phyloP scores from a whole-genome alignment of 2,329 filamentous ascomycete species.

The Fusarium bactridioides region DNA sequence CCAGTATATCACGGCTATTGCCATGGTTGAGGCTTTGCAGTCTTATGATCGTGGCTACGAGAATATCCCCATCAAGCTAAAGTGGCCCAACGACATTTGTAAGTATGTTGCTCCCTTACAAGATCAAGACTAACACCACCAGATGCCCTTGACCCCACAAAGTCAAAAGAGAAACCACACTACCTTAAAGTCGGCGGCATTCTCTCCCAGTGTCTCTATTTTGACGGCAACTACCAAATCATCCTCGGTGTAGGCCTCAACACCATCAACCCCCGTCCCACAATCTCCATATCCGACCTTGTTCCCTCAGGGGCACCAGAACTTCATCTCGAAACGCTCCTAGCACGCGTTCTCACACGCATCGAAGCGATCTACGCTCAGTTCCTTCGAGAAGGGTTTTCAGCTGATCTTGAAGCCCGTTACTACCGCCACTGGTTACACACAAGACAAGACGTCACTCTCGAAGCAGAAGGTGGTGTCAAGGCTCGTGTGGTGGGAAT shows the following conservation, averaged over 20 bases:
- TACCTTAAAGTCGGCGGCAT: constrained; percentile 96
- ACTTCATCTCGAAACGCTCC: constrained; percentile 79
- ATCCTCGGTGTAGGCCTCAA: constrained; percentile 90
- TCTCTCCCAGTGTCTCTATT: constrained; percentile 87
- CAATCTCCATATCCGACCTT: constrained; percentile 83
- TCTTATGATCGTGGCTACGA: constrained; percentile 80
- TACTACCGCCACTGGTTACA: constrained; percentile 93
- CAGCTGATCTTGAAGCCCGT: constrained; percentile 71
- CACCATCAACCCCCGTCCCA: constrained; percentile 82
- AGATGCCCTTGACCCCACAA: constrained; percentile 72
- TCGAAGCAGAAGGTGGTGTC: constrained; percentile 81
- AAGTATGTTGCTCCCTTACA: constrained; percentile 33
- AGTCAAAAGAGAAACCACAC: constrained; percentile 53
- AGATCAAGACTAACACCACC: neutral
- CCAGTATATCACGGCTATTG: constrained; percentile 90
- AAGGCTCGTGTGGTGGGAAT: constrained; percentile 85
- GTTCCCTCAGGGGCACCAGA: constrained; percentile 60
- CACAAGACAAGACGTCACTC: constrained; percentile 71
- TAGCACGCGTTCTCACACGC: constrained; percentile 79
- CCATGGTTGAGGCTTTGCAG: constrained; percentile 83
- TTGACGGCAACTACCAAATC: constrained; percentile 78
- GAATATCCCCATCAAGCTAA: constrained; percentile 81
- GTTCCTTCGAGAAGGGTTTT: constrained; percentile 81
- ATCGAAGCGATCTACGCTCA: constrained; percentile 80
- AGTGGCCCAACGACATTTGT: constrained; percentile 98